phyloP scores from a whole-genome alignment of 345 rosid genomes.

The Euphorbia lathyris region DNA sequence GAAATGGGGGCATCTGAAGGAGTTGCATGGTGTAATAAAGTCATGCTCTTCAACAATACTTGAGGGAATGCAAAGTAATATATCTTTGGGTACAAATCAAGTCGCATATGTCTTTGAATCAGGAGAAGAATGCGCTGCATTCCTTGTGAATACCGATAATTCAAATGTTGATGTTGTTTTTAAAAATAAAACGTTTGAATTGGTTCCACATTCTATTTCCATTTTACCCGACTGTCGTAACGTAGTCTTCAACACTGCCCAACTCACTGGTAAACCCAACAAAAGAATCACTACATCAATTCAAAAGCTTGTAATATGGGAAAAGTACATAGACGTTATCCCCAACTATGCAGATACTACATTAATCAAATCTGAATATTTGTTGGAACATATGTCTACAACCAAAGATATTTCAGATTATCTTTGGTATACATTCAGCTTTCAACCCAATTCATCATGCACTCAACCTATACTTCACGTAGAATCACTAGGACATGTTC shows the following conservation, averaged over 20 bases:
- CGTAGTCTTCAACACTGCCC: constrained; percentile 61
- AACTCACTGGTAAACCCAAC: constrained; percentile 51
- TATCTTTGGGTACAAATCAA: constrained; percentile 49
- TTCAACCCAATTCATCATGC: constrained; percentile 50
- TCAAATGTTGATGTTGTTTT: constrained; percentile 41
- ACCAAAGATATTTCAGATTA: constrained; percentile 28
- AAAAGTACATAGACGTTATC: constrained; percentile 48
- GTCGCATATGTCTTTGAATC: constrained; percentile 54
- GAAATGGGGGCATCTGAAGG: constrained; percentile 81
- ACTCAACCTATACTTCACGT: constrained; percentile 19
- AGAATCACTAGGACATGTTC: constrained; percentile 23
- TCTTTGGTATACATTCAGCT: constrained; percentile 40
- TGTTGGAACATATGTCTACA: constrained; percentile 20
- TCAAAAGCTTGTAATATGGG: constrained; percentile 41
- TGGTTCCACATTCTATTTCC: constrained; percentile 64
- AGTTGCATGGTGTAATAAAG: constrained; percentile 62
- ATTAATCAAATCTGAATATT: constrained; percentile 4
- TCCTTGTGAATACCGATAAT: constrained; percentile 53
- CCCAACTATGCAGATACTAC: constrained; percentile 25
- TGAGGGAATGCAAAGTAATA: constrained; percentile 37
- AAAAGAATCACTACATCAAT: constrained; percentile 37
- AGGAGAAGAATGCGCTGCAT: constrained; percentile 52
- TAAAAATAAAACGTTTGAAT: constrained; percentile 39
- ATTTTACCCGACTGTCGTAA: constrained; percentile 67
- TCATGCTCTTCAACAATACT: constrained; percentile 52